These are phyloP conservation scores for Orbilia quercus DNA, from an alignment of 2,329 filamentous ascomycete species.

Conservation along the genomic window DNA sequence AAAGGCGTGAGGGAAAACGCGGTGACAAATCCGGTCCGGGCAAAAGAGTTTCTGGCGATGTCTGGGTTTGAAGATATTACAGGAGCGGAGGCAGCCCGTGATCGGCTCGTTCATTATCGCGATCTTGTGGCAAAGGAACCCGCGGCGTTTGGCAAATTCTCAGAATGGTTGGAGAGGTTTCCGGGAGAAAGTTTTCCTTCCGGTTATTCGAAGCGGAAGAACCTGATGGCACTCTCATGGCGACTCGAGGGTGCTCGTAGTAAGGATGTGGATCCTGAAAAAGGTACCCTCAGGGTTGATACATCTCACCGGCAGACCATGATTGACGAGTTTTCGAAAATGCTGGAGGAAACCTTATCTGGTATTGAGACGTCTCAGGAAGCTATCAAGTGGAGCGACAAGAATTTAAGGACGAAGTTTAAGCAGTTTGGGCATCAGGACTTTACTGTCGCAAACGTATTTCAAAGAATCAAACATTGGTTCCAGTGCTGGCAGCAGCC, in stretches of 20 bases:
- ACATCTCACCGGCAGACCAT: not conserved
- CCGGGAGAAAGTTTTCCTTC: not conserved
- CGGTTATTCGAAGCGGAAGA: constrained; percentile 1
- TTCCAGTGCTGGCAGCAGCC: constrained; percentile 18
- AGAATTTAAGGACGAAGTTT: constrained; percentile 2
- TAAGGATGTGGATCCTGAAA: not conserved
- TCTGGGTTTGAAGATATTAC: constrained; percentile 21
- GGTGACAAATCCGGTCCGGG: not conserved
- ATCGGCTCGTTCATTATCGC: constrained; percentile 8
- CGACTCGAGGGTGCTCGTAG: constrained; percentile 13
- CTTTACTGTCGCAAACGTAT: constrained; percentile 7
- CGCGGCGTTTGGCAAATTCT: constrained; percentile 6
- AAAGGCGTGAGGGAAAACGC: not conserved
- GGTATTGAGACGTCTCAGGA: constrained; percentile 1
- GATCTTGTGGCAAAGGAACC: not conserved
- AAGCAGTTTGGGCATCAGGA: constrained; percentile 4
- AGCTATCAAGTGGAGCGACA: constrained; percentile 2
- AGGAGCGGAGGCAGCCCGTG: constrained; percentile 5
- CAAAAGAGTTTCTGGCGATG: not conserved
- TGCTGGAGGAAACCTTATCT: not conserved
- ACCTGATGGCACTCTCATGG: constrained; percentile 9
- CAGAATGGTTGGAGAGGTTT: constrained; percentile 1
- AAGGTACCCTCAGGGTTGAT: constrained; percentile 8
- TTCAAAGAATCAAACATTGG: constrained; percentile 10
- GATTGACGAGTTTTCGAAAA: not conserved